Evolutionary conservation across 1,284 basidiomycete genomes (phyloP).

Genomic region (Ustilago esculenta): DNA sequence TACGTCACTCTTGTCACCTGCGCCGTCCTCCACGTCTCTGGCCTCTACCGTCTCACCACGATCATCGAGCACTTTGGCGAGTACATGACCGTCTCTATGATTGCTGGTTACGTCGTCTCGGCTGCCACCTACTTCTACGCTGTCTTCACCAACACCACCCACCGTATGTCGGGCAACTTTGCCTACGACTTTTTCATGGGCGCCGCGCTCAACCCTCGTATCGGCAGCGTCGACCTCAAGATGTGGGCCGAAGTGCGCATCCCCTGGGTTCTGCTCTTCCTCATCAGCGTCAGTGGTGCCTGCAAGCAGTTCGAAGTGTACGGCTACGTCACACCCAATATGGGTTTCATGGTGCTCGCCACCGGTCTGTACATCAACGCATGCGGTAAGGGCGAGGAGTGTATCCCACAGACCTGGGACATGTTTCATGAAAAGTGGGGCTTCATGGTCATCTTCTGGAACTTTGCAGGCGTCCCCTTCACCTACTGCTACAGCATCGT

Average conservation of each 20-base stretch:
- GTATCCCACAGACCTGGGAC: conserved; percentile 96
- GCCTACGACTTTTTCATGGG: conserved; percentile 83
- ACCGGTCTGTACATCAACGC: conserved; percentile 97
- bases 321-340: conserved; percentile 94
- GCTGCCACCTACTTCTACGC: conserved; percentile 64
- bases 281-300: conserved; percentile 88
- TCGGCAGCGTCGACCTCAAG: conserved; percentile 93
- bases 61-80: conserved; percentile 97
- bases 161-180: conserved; percentile 89
- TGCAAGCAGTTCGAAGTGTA: conserved; percentile 88
- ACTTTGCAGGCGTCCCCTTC: conserved; percentile 83
- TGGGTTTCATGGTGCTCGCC: conserved; percentile 95
- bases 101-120: conserved; percentile 79
- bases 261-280: conserved; percentile 95
- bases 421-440: conserved; percentile 68
- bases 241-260: conserved; percentile 99
- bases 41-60: conserved; percentile 88
- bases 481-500: conserved; percentile 85
- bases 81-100: conserved; percentile 94
- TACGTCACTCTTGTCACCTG: conserved; percentile 86
- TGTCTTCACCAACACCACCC: conserved; percentile 60
- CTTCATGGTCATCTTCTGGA: conserved; percentile 71
- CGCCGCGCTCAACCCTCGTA: conserved; percentile 88
- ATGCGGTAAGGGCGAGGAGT: conserved; percentile 77
- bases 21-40: conserved; percentile 79